Conservation (phyloP, 768 basidiomycete genomes). For the Exidia glandulosa region DNA sequence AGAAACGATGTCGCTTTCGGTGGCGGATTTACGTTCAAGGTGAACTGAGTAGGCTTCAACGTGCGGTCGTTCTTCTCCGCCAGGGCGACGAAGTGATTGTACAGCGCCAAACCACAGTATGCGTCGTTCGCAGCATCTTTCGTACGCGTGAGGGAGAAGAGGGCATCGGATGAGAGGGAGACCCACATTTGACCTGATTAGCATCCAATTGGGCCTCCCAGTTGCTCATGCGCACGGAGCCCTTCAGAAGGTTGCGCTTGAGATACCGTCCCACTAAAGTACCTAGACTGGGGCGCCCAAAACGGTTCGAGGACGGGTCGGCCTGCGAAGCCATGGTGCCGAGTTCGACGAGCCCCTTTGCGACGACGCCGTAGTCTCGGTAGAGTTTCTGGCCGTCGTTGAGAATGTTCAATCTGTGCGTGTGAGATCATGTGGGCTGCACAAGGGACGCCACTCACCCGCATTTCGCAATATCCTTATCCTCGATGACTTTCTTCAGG, state of each 20-base stretch:
- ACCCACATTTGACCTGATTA: constrained; percentile 29
- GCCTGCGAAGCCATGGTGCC: constrained; percentile 29
- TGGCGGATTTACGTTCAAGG: constrained; percentile 16
- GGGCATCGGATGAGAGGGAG: not conserved
- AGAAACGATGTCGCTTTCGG: not conserved
- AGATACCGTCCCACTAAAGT: constrained; percentile 34
- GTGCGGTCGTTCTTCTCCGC: constrained; percentile 14
- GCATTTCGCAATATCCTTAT: constrained; percentile 30
- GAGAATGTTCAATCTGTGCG: constrained; percentile 8
- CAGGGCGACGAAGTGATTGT: constrained; percentile 24
- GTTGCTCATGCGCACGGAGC: constrained; percentile 33
- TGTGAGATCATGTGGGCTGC: not conserved
- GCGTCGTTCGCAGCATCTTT: constrained; percentile 44
- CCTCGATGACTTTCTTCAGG: constrained; percentile 34
- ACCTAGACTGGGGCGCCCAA: constrained; percentile 24
- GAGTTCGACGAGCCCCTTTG: constrained; percentile 34
- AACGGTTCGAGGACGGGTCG: constrained; percentile 16
- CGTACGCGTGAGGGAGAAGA: not conserved
- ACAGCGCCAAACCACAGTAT: constrained; percentile 35
- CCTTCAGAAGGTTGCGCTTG: constrained; percentile 29
- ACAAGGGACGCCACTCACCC: constrained; percentile 31
- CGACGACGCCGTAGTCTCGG: constrained; percentile 33
- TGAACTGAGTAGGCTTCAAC: constrained; percentile 14
- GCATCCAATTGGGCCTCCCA: constrained; percentile 31
- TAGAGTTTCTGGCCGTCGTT: constrained; percentile 40